Evolutionary conservation across 257 asterid genomes (phyloP).

Genomic region (Penstemon newberryi): DNA sequence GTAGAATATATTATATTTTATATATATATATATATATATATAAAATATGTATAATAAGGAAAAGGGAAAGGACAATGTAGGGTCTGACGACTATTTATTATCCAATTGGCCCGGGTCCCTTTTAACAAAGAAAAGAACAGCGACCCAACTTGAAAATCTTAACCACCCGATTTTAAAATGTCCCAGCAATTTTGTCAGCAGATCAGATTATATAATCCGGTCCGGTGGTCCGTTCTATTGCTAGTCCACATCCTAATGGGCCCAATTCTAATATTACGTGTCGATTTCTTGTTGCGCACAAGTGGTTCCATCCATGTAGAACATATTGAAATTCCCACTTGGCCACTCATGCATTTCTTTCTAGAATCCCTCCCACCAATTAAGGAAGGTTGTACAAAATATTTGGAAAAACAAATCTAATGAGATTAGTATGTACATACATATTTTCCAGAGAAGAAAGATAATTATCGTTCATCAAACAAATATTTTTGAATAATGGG

Average conservation of each 20-base stretch:
- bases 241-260: constrained; percentile 13
- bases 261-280: background rate
- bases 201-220: constrained; percentile 30
- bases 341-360: background rate
- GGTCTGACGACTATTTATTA: constrained; percentile 3
- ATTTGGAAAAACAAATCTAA: no score
- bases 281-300: background rate
- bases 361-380: background rate
- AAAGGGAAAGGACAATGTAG: constrained; percentile 9
- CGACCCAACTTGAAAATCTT: constrained; percentile 36
- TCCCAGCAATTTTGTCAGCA: constrained; percentile 38
- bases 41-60: background rate
- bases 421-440: no score
- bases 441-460: no score
- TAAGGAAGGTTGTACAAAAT: background rate
- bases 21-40: background rate
- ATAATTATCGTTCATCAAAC: no score
- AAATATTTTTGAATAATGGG: no score
- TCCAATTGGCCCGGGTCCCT: constrained; percentile 18
- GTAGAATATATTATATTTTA: background rate
- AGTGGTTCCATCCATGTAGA: background rate
- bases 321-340: constrained; percentile 11
- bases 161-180: constrained; percentile 43
- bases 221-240: constrained; percentile 31
- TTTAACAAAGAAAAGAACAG: background rate